Conservation (phyloP, 352 stramenopile genomes). For the Globisporangium paddicum region DNA sequence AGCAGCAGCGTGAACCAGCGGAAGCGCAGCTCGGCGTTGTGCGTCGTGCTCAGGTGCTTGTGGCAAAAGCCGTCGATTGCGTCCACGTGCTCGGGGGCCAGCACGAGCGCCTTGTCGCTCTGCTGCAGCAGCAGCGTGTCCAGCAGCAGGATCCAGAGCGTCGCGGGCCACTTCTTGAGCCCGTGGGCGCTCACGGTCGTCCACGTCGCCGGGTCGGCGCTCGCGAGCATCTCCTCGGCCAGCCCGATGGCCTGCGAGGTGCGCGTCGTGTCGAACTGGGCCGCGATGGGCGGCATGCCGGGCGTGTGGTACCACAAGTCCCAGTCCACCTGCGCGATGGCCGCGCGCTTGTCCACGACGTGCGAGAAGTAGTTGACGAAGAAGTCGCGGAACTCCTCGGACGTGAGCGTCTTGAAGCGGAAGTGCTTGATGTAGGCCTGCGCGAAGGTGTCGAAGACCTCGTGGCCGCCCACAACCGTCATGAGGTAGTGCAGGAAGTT, state of each 20-base stretch:
- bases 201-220: slow-evolving; percentile 26
- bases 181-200: neutral
- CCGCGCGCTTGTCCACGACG: slow-evolving; percentile 20
- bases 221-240: slow-evolving; percentile 32
- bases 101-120: neutral
- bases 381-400: slow-evolving; percentile 62
- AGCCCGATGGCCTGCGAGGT: slow-evolving; percentile 35
- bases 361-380: slow-evolving; percentile 77
- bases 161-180: slow-evolving; percentile 35
- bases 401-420: slow-evolving; percentile 86
- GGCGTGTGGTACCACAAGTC: slow-evolving; percentile 88
- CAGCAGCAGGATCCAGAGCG: slow-evolving; percentile 51
- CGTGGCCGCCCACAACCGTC: slow-evolving; percentile 31
- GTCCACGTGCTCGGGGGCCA: slow-evolving; percentile 36
- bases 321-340: slow-evolving; percentile 89
- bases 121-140: slow-evolving; percentile 39
- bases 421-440: slow-evolving; percentile 90
- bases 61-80: slow-evolving; percentile 52
- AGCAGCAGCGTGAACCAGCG: slow-evolving; percentile 63
- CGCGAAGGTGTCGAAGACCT: slow-evolving; percentile 81
- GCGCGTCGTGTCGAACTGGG: slow-evolving; percentile 87
- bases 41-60: slow-evolving; percentile 38
- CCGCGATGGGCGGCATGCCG: slow-evolving; percentile 84
- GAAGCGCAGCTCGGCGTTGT: slow-evolving; percentile 66
- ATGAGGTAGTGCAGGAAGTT: slow-evolving; percentile 82